These are phyloP conservation scores for Aspergillus ostianus DNA, from an alignment of 495 filamentous ascomycete genomes.

Conservation along the genomic window DNA sequence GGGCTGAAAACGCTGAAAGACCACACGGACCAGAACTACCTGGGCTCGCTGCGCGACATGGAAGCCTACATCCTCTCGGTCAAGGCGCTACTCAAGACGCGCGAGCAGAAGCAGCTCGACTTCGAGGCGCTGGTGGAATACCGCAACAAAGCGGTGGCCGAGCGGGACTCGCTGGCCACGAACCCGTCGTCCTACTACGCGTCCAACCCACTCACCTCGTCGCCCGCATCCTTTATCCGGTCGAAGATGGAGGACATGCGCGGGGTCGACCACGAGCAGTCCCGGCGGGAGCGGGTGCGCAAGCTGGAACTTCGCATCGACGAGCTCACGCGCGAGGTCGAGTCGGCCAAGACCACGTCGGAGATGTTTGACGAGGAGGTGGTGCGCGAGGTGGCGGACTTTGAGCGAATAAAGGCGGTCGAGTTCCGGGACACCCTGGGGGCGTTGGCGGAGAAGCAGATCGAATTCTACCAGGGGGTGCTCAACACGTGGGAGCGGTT, in stretches of 20 bases:
- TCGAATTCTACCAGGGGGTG: constrained; percentile 78
- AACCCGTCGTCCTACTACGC: constrained; percentile 58
- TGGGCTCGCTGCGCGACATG: constrained; percentile 89
- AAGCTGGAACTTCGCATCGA: constrained; percentile 91
- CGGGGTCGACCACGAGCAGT: constrained; percentile 93
- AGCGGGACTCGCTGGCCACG: constrained; percentile 77
- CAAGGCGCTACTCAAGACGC: constrained; percentile 83
- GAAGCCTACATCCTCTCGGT: constrained; percentile 81
- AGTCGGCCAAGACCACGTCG: constrained; percentile 74
- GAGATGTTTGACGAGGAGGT: constrained; percentile 95
- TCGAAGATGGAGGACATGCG: constrained; percentile 95
- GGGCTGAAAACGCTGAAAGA: constrained; percentile 78
- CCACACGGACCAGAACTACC: constrained; percentile 93
- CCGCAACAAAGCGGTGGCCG: constrained; percentile 82
- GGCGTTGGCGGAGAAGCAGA: constrained; percentile 77
- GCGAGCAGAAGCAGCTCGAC: constrained; percentile 97
- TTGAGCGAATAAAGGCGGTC: constrained; percentile 91
- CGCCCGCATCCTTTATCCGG: constrained; percentile 84
- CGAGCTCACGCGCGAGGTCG: constrained; percentile 82
- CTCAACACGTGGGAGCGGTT: constrained; percentile 89
- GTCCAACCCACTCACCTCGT: constrained; percentile 58
- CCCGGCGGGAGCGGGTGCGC: constrained; percentile 76
- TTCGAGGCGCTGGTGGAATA: constrained; percentile 96
- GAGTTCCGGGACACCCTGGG: constrained; percentile 90
- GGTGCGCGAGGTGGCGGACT: constrained; percentile 85